These are phyloP conservation scores for Ceratocystis alfenasii DNA, from an alignment of 2,329 filamentous ascomycete genomes.

Conservation along the genomic window DNA sequence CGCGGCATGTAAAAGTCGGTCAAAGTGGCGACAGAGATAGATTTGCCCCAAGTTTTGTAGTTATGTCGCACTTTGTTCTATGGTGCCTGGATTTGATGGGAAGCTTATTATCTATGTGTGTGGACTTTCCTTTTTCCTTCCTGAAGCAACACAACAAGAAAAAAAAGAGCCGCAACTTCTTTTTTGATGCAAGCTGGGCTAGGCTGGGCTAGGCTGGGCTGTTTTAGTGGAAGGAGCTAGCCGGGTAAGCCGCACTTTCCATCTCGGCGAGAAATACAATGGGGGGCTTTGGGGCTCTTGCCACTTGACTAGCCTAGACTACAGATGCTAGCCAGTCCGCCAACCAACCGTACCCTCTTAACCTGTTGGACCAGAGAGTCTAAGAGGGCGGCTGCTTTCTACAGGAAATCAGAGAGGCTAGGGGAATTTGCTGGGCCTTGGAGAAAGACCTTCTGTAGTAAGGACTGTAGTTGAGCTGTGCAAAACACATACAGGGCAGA, in stretches of 20 bases:
- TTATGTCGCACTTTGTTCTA: not conserved
- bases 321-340: too few species aligned
- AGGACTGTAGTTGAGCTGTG: not conserved
- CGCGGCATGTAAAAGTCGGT: not conserved
- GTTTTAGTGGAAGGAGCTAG: not conserved
- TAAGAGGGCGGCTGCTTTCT: too few species aligned
- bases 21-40: not conserved
- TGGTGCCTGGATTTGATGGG: not conserved
- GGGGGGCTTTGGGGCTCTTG: too few species aligned
- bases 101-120: not conserved
- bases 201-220: not conserved
- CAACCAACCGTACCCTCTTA: too few species aligned
- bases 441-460: not conserved
- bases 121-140: not conserved
- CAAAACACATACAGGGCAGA: not conserved
- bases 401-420: too few species aligned
- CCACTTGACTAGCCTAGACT: too few species aligned
- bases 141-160: not conserved
- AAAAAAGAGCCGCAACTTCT: not conserved
- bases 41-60: not conserved
- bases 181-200: not conserved
- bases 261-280: too few species aligned
- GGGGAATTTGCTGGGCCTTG: too few species aligned
- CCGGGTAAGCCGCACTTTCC: not conserved
- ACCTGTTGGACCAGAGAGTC: too few species aligned